phyloP scores from a whole-genome alignment of 768 basidiomycete species.

The Cystoderma amianthinum region DNA sequence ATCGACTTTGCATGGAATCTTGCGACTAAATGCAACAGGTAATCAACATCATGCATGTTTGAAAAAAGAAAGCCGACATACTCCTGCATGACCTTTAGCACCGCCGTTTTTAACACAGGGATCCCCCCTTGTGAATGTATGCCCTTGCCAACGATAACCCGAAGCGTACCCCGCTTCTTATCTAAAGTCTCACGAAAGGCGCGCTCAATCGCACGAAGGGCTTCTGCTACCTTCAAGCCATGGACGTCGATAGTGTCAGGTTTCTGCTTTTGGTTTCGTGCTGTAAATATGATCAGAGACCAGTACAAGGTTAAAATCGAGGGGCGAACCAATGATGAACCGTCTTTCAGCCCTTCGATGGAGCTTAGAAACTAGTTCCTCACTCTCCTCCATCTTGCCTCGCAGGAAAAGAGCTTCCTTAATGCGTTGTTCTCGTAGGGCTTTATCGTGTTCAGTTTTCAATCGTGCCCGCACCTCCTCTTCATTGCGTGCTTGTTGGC shows the following conservation, averaged over 20 bases:
- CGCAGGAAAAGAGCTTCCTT: constrained; percentile 31
- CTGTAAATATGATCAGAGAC: constrained; percentile 14
- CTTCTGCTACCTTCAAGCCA: constrained; percentile 39
- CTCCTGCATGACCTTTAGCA: constrained; percentile 72
- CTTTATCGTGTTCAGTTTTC: constrained; percentile 17
- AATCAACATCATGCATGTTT: constrained; percentile 1
- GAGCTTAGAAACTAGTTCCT: constrained; percentile 25
- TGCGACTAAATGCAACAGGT: constrained; percentile 36
- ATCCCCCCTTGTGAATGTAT: constrained; percentile 65
- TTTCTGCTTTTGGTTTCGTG: constrained; percentile 27
- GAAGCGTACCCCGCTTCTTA: constrained; percentile 23
- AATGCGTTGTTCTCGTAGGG: constrained; percentile 21
- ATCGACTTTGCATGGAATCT: constrained; percentile 66
- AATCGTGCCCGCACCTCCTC: constrained; percentile 21
- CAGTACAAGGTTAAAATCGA: constrained; percentile 2
- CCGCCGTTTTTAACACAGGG: constrained; percentile 78
- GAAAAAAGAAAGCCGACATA: constrained; percentile 15
- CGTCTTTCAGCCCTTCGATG: constrained; percentile 40
- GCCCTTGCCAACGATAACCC: constrained; percentile 68
- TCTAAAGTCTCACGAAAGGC: constrained; percentile 31
- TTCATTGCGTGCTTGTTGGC: constrained; percentile 31
- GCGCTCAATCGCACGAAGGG: constrained; percentile 34
- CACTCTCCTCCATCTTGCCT: constrained; percentile 27
- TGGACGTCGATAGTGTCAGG: constrained; percentile 40
- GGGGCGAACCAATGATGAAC: constrained; percentile 30